Evolutionary conservation across 805 yeast genomes (phyloP).

Genomic region (Kuraishia cidri): DNA sequence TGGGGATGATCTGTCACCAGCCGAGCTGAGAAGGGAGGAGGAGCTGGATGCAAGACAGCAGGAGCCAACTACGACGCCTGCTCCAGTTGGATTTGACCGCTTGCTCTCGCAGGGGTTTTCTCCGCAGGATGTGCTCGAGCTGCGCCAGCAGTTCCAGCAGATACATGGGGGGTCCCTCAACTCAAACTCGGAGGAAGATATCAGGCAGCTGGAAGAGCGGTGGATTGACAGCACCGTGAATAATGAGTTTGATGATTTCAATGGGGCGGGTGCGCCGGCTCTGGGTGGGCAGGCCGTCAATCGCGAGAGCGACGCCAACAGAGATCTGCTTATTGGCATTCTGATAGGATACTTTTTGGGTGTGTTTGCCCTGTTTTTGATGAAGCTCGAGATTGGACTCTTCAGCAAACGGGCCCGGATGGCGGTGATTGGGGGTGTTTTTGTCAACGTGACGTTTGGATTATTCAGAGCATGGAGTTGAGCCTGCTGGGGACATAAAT

Average conservation of each 20-base stretch:
- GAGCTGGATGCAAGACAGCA: constrained; percentile 46
- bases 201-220: constrained; percentile 68
- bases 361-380: constrained; percentile 53
- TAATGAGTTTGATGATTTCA: constrained; percentile 37
- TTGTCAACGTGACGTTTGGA: constrained; percentile 62
- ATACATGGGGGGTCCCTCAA: constrained; percentile 43
- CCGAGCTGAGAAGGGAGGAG: constrained; percentile 52
- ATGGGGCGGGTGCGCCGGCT: constrained; percentile 9
- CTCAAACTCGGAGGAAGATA: constrained; percentile 32
- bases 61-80: constrained; percentile 46
- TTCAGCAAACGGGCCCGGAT: constrained; percentile 56
- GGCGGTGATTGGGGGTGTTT: constrained; percentile 65
- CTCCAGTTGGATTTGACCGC: constrained; percentile 79
- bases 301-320: constrained; percentile 30
- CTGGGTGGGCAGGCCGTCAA: constrained; percentile 11
- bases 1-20: constrained; percentile 51
- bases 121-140: constrained; percentile 61
- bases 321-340: constrained; percentile 63
- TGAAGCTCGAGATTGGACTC: constrained; percentile 45
- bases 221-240: constrained; percentile 80
- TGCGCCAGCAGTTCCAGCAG: constrained; percentile 66
- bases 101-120: constrained; percentile 77
- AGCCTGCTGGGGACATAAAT: not conserved
- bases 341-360: constrained; percentile 73
- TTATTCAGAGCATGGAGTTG: constrained; percentile 38